These are phyloP conservation scores for Hypoxylon trugodes DNA, from an alignment of 495 filamentous ascomycete genomes.

Conservation along the genomic window DNA sequence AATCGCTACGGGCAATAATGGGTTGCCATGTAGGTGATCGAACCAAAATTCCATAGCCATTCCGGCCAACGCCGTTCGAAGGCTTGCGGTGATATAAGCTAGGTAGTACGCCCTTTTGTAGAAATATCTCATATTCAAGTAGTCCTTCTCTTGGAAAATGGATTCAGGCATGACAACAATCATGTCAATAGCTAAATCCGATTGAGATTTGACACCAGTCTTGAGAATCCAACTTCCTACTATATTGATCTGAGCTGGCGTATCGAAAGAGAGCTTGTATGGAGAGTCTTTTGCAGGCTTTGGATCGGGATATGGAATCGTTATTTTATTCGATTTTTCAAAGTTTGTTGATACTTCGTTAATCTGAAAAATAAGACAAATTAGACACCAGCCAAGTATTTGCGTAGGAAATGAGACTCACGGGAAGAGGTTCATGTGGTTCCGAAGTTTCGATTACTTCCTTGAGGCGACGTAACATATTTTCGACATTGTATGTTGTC, in stretches of 20 bases:
- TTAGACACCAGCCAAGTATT: slow-evolving; percentile 12
- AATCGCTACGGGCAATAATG: slow-evolving; percentile 75
- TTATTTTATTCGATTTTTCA: slow-evolving; percentile 68
- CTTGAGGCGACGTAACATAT: slow-evolving; percentile 76
- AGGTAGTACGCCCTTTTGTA: slow-evolving; percentile 94
- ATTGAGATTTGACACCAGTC: slow-evolving; percentile 70
- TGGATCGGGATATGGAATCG: slow-evolving; percentile 83
- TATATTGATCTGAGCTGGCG: slow-evolving; percentile 82
- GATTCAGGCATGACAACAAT: slow-evolving; percentile 81
- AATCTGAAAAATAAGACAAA: slow-evolving; percentile 55
- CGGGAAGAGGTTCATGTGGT: slow-evolving; percentile 61
- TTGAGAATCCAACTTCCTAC: slow-evolving; percentile 86
- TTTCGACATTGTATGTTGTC: slow-evolving; percentile 69
- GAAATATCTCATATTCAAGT: slow-evolving; percentile 90
- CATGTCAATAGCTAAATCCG: slow-evolving; percentile 74
- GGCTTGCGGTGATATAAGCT: slow-evolving; percentile 74
- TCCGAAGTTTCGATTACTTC: slow-evolving; percentile 74
- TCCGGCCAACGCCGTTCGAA: slow-evolving; percentile 66
- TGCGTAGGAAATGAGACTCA: slow-evolving; percentile 41
- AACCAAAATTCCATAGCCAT: slow-evolving; percentile 67
- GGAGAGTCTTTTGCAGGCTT: slow-evolving; percentile 74
- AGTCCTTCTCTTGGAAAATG: slow-evolving; percentile 93
- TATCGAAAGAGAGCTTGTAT: slow-evolving; percentile 80
- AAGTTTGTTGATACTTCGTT: slow-evolving; percentile 72
- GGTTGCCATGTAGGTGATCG: slow-evolving; percentile 77